phyloP scores from a whole-genome alignment of 129 eudicot species.

The Flaveria bidentis region DNA sequence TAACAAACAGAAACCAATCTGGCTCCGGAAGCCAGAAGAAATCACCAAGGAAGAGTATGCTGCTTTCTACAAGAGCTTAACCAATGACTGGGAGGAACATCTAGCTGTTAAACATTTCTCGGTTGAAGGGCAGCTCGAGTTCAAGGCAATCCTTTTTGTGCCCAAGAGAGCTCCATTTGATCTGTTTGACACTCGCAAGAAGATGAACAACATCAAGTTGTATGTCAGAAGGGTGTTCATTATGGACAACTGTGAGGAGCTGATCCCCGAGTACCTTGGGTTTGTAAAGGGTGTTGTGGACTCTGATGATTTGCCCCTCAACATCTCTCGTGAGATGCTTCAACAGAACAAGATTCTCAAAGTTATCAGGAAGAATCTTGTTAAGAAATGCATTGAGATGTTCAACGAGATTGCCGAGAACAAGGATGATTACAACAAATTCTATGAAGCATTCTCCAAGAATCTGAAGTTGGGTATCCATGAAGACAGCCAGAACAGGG shows the following conservation, averaged over 20 bases:
- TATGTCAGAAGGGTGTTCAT: slow-evolving; percentile 86
- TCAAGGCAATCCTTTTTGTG: slow-evolving; percentile 76
- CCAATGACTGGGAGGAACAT: slow-evolving; percentile 92
- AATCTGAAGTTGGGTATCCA: slow-evolving; percentile 79
- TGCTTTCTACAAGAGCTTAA: slow-evolving; percentile 81
- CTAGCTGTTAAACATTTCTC: slow-evolving; percentile 90
- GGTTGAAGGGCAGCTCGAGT: slow-evolving; percentile 84
- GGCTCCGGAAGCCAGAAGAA: slow-evolving; percentile 88
- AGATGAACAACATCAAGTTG: slow-evolving; percentile 80
- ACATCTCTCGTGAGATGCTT: slow-evolving; percentile 86
- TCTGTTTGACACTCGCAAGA: slow-evolving; percentile 72
- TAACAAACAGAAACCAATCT: slow-evolving; percentile 88
- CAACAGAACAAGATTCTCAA: slow-evolving; percentile 90
- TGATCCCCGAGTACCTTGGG: slow-evolving; percentile 76
- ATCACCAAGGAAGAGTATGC: slow-evolving; percentile 85
- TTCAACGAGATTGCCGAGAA: slow-evolving; percentile 88
- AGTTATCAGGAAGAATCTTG: slow-evolving; percentile 88
- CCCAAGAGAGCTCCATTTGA: slow-evolving; percentile 85
- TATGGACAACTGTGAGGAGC: slow-evolving; percentile 87
- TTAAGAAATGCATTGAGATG: slow-evolving; percentile 91
- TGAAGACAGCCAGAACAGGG: slow-evolving; percentile 86
- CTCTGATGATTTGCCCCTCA: slow-evolving; percentile 83
- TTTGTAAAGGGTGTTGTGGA: slow-evolving; percentile 87
- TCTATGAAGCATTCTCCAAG: slow-evolving; percentile 81
- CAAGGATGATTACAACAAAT: slow-evolving; percentile 77